Conservation (phyloP, 208 protist species). For the Angomonas deanei region DNA sequence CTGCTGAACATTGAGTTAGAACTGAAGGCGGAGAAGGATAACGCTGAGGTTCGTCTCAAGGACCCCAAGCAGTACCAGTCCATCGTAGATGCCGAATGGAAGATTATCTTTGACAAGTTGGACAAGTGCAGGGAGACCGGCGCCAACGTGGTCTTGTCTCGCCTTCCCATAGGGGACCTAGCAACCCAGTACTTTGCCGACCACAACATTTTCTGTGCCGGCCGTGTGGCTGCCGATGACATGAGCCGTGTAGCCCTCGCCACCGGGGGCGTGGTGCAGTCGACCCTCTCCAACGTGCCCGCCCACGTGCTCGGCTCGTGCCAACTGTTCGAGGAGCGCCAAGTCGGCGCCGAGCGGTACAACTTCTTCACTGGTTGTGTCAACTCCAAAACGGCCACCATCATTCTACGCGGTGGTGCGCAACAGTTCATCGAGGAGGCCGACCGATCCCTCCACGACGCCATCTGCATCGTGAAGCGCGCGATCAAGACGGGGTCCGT, state of each 20-base stretch:
- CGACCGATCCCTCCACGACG: constrained; percentile 99
- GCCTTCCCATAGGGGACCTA: constrained; percentile 99
- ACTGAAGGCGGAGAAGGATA: constrained; percentile 99
- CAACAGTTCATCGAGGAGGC: constrained; percentile 99
- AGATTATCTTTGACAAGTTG: constrained; percentile 99
- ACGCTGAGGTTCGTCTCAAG: constrained; percentile 98
- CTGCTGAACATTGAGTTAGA: constrained; percentile 99
- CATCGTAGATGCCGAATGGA: constrained; percentile 99
- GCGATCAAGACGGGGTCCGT: constrained; percentile 96
- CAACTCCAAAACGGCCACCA: constrained; percentile 86
- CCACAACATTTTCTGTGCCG: constrained; percentile 99
- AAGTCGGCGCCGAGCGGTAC: constrained; percentile 97
- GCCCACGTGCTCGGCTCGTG: constrained; percentile 94
- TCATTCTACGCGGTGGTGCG: constrained; percentile 96
- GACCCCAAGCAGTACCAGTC: constrained; percentile 99
- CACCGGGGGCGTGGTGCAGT: constrained; percentile 96
- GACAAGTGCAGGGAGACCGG: constrained; percentile 97
- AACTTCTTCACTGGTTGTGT: constrained; percentile 99
- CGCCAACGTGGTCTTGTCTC: constrained; percentile 99
- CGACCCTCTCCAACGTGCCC: constrained; percentile 95
- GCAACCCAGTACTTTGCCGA: constrained; percentile 99
- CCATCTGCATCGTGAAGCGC: constrained; percentile 99
- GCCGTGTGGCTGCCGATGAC: constrained; percentile 97
- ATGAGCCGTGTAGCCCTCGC: constrained; percentile 94
- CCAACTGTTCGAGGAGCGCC: constrained; percentile 97